Evolutionary conservation across 805 yeast genomes (phyloP).

Genomic region (Cyberlindnera suaveolens): DNA sequence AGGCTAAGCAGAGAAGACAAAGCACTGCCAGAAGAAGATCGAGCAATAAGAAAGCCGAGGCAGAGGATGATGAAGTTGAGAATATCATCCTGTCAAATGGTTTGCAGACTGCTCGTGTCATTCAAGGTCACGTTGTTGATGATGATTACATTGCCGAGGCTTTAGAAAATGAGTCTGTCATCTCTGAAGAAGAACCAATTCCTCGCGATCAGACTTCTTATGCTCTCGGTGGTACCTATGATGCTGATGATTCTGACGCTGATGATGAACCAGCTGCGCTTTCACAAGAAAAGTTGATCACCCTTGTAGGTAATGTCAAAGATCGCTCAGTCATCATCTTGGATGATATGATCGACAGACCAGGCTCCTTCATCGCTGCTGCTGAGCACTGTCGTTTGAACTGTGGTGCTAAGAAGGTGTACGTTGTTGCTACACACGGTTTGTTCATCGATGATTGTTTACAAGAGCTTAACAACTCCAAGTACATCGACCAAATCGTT

Average conservation of each 20-base stretch:
- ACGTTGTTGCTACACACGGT: conserved; percentile 94
- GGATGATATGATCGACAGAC: conserved; percentile 97
- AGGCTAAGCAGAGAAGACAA: conserved; percentile 37
- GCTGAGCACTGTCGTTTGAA: conserved; percentile 95
- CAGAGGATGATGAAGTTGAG: conserved; percentile 52
- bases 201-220: conserved; percentile 33
- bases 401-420: conserved; percentile 92
- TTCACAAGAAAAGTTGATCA: conserved; percentile 72
- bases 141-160: conserved; percentile 54
- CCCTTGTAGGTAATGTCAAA: conserved; percentile 93
- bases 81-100: conserved; percentile 68
- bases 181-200: conserved; percentile 23
- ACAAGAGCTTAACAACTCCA: conserved; percentile 68
- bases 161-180: conserved; percentile 26
- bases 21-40: conserved; percentile 41
- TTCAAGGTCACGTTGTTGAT: conserved; percentile 94
- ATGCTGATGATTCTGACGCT: conserved; percentile 80
- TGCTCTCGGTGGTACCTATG: conserved; percentile 77
- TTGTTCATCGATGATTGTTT: conserved; percentile 84
- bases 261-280: conserved; percentile 55
- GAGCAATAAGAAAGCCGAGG: conserved; percentile 33
- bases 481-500: conserved; percentile 83
- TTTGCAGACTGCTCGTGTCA: conserved; percentile 92
- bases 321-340: conserved; percentile 87
- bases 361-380: conserved; percentile 89